phyloP scores from a whole-genome alignment of 331 rosid species.

The Arachis monticola region DNA sequence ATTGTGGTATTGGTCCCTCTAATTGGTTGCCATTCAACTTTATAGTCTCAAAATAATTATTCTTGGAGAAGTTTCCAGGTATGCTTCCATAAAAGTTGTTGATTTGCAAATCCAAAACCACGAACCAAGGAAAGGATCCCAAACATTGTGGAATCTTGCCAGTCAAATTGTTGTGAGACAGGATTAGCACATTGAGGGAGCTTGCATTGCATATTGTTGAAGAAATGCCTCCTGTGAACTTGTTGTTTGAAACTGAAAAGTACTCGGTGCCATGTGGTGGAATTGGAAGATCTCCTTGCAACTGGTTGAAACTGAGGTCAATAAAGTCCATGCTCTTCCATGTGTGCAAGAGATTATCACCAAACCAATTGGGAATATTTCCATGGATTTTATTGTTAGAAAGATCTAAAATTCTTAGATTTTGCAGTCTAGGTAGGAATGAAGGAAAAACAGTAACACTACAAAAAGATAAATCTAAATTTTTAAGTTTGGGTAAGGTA shows the following conservation, averaged over 20 bases:
- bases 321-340: neutral
- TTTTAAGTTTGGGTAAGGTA: neutral
- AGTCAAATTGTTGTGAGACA: slow-evolving; percentile 30
- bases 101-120: neutral
- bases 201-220: slow-evolving; percentile 17
- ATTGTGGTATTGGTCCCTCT: slow-evolving; percentile 32
- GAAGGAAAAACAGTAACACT: neutral
- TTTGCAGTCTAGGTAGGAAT: neutral
- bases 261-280: neutral
- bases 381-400: neutral
- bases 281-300: slow-evolving; percentile 32
- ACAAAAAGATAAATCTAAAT: slow-evolving; percentile 27
- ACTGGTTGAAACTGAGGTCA: slow-evolving; percentile 31
- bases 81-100: slow-evolving; percentile 24
- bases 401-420: neutral
- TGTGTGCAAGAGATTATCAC: slow-evolving; percentile 5
- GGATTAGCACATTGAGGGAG: neutral
- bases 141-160: slow-evolving; percentile 34
- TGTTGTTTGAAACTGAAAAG: slow-evolving; percentile 29
- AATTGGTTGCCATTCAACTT: slow-evolving; percentile 23
- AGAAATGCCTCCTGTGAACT: slow-evolving; percentile 20
- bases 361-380: slow-evolving; percentile 33
- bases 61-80: neutral
- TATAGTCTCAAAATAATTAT: neutral
- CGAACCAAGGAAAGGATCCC: neutral